Base-by-base conservation (phyloP, 2,329 filamentous ascomycete genomes). In the Ascochyta lentis region DNA sequence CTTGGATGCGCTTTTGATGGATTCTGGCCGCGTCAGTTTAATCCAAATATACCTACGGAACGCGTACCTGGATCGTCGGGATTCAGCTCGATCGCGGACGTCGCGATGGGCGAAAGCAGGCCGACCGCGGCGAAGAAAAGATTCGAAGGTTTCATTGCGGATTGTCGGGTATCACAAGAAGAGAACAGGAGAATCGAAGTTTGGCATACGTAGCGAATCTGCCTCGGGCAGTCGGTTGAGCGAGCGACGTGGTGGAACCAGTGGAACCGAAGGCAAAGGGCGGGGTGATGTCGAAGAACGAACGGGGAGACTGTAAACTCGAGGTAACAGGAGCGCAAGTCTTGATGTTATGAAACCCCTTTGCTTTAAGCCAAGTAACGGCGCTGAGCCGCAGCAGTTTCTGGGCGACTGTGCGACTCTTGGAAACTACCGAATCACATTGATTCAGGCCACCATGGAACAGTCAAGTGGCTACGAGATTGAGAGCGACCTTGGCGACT, bases 1-100 rank as follows among this genome's bases (percentile, higher is more conserved):
- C 53, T 81, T 83, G 8, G 87, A 81, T 2, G 86, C 86, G 58
- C 79, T 79, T 59, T 81, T 83, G 65, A 90, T 81, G 0, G 87
- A 89, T 23, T 75, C 86, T 89, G 64, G 5, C 23, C 1, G 23
- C 26, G 50, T 63, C 56, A 63, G 59, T 34, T 8, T 19, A 26
- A 56, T 44, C 29, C 15, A 23, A n/a, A 12, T 10, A n/a, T 29
- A 38, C 22, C 39, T 27, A 33, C 37, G 38, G 42, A 23, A 23
- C 23, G 40, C 59, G 35, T 49, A 69, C 66, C 65, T 39, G 60
- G 53, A 49, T 62, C 54, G 29, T 64, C 64, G 33, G 55, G 43
- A 39, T 65, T 61, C 10, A 69, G 44, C 41, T 64, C 58, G 24
- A 69, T 59, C 22, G 63, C 64, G 9, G 55, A 46, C 13, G 51